Evolutionary conservation across 345 rosid genomes (phyloP), one percentile per base, ranked within the genome.

Genomic region (Laguncularia racemosa): DNA sequence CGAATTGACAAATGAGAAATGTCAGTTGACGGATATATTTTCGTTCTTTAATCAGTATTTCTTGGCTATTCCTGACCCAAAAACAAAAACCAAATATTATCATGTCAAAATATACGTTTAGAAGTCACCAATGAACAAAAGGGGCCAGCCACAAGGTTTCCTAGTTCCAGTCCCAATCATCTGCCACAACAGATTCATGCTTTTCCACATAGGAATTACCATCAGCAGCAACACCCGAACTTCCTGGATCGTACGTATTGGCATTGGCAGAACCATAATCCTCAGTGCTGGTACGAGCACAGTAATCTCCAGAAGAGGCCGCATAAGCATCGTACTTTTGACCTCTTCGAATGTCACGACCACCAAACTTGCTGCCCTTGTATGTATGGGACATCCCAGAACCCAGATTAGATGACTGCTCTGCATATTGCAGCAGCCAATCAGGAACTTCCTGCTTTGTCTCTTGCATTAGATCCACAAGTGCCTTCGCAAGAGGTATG

Each of bases 401-500:
- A 17, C 61, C 46, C 23, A 33, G 59, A 55, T 33, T 52, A 47
- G 52, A 67, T 43, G 69, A 59, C 48, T 20, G 60, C 45, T 67
- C 58, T 10, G 79, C 81, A 43, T 55, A 73, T 46, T 73, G 46
- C 43, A 16, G 54, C 3, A 78, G 83, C 84, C 80, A 78, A 43
- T 59, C 26, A 47, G 81, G 86, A 28, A 74, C 71, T 63, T 74
- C 76, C 64, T 78, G 83, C 2, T 80, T 75, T 18, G 78, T 69
- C 58, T 79, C 84, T 46, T 60, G 58, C 78, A 82, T 77, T 12
- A 79, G 61, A 14, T 73, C 77, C 46, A 64, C 62, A 1, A 74
- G 80, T 12, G 77, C 56, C 69, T 63, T 77, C 4, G 78, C 80
- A 44, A 81, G 55, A 9, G 74, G 55, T 46, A 50, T 17, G 58